These are phyloP conservation scores for Gleditsia sinensis DNA, from an alignment of 306 rosid species.

Conservation along the genomic window DNA sequence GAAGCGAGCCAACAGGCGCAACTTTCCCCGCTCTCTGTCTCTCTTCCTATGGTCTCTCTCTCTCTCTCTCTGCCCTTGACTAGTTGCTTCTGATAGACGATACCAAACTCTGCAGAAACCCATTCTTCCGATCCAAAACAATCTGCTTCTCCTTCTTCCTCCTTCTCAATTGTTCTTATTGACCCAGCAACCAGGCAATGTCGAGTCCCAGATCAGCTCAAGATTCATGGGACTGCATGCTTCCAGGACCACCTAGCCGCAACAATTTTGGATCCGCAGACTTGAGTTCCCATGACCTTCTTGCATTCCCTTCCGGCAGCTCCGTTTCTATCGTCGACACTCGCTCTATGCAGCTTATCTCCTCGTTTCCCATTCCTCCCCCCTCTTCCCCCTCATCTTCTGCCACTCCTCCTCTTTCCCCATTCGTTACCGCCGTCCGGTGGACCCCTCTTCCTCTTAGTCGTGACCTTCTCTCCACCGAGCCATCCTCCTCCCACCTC, in stretches of 20 bases:
- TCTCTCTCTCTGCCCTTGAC: too few relatives aligned
- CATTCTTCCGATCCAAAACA: not conserved
- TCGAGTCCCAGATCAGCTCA: conserved; percentile 34
- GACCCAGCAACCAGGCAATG: conserved; percentile 31
- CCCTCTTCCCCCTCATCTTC: conserved; percentile 46
- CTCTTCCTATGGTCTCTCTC: too few relatives aligned
- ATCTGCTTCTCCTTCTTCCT: not conserved
- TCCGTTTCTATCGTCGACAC: conserved; percentile 79
- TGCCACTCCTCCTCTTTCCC: conserved; percentile 55
- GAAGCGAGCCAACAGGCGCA: too few relatives aligned
- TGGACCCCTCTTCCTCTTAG: conserved; percentile 84
- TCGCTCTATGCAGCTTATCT: conserved; percentile 76
- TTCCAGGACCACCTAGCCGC: conserved; percentile 93
- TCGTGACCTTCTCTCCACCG: conserved; percentile 84
- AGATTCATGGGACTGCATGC: conserved; percentile 92
- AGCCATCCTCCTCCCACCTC: conserved; percentile 84
- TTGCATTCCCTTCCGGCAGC: conserved; percentile 92
- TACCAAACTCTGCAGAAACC: not conserved
- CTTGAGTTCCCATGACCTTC: conserved; percentile 74
- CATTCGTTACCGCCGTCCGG: conserved; percentile 85
- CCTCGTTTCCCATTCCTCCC: conserved; percentile 81
- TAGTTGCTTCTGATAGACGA: not conserved
- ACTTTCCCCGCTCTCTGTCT: too few relatives aligned
- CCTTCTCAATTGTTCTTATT: not conserved
- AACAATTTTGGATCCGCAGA: conserved; percentile 94